Percentiles rank a stretch among this genome's conserved stretches.
These are phyloP conservation scores for Penicillium occitanis DNA, from an alignment of 2,329 filamentous ascomycete genomes.

Conservation along the genomic window DNA sequence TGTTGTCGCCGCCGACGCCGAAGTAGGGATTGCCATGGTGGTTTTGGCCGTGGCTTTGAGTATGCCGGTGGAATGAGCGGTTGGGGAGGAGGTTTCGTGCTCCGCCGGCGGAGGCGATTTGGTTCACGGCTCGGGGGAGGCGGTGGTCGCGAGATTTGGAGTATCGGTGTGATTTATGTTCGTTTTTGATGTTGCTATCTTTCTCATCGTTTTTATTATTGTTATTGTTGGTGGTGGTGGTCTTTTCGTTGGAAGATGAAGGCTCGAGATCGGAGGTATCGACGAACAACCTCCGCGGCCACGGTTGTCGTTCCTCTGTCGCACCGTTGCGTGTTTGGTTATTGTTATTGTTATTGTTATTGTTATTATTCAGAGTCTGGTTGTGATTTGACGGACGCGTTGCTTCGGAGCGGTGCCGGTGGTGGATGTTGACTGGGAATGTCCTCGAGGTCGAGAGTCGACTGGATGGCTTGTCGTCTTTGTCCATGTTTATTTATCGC, in stretches of 20 bases:
- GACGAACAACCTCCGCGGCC: slow-evolving; percentile 24
- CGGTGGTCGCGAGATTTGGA: slow-evolving; percentile 34
- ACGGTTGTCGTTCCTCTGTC: slow-evolving; percentile 24
- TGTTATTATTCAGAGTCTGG: background rate
- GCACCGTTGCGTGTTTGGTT: slow-evolving; percentile 4
- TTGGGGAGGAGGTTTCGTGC: slow-evolving; percentile 35
- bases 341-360: background rate
- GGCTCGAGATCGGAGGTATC: slow-evolving; percentile 24
- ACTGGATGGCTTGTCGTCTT: slow-evolving; percentile 1
- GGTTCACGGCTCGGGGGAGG: slow-evolving; percentile 36
- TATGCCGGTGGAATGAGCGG: slow-evolving; percentile 23
- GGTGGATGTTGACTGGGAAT: slow-evolving; percentile 19
- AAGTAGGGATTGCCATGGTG: background rate
- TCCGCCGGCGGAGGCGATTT: slow-evolving; percentile 33
- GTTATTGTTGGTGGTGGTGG: background rate
- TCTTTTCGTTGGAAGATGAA: slow-evolving; percentile 9
- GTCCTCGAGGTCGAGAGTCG: slow-evolving; percentile 14
- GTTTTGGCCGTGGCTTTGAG: background rate
- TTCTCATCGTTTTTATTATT: background rate
- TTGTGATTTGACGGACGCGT: background rate
- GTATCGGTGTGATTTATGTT: slow-evolving; percentile 29
- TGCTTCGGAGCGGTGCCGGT: slow-evolving; percentile 22
- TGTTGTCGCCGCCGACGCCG: background rate
- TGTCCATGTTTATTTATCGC: background rate
- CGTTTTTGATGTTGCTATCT: slow-evolving; percentile 1